Conservation (phyloP, 2,329 filamentous ascomycete genomes). For the Alternaria sp. region DNA sequence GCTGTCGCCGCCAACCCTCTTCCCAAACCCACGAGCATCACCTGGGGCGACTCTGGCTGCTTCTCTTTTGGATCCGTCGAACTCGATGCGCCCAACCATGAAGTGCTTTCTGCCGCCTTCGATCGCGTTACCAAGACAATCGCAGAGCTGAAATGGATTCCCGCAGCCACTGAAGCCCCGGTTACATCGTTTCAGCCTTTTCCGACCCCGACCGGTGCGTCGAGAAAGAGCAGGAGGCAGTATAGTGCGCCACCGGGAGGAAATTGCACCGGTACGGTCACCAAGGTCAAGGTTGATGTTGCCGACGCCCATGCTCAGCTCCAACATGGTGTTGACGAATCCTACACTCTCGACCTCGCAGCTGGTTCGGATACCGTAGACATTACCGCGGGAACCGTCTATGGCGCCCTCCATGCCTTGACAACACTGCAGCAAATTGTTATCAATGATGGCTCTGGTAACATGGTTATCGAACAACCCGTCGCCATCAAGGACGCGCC, state of each 20-base stretch:
- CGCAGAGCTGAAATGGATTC: constrained; percentile 61
- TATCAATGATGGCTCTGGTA: constrained; percentile 57
- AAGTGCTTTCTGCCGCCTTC: constrained; percentile 57
- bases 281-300: constrained; percentile 57
- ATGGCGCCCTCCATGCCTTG: constrained; percentile 64
- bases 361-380: constrained; percentile 52
- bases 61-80: constrained; percentile 53
- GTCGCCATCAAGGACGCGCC: constrained; percentile 61
- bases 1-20: constrained; percentile 63
- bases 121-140: constrained; percentile 60
- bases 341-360: constrained; percentile 60
- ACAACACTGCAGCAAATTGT: constrained; percentile 66
- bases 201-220: constrained; percentile 52
- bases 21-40: constrained; percentile 62
- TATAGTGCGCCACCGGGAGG: constrained; percentile 19
- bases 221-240: constrained; percentile 32
- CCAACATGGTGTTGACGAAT: constrained; percentile 65
- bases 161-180: constrained; percentile 62
- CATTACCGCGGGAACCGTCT: constrained; percentile 61
- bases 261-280: constrained; percentile 49
- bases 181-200: constrained; percentile 61
- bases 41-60: constrained; percentile 62
- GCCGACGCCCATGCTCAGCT: constrained; percentile 57
- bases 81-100: constrained; percentile 49
- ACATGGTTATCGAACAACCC: constrained; percentile 62